These are phyloP conservation scores for Trichoderma asperellum DNA, from an alignment of 2,329 filamentous ascomycete species.

Conservation along the genomic window DNA sequence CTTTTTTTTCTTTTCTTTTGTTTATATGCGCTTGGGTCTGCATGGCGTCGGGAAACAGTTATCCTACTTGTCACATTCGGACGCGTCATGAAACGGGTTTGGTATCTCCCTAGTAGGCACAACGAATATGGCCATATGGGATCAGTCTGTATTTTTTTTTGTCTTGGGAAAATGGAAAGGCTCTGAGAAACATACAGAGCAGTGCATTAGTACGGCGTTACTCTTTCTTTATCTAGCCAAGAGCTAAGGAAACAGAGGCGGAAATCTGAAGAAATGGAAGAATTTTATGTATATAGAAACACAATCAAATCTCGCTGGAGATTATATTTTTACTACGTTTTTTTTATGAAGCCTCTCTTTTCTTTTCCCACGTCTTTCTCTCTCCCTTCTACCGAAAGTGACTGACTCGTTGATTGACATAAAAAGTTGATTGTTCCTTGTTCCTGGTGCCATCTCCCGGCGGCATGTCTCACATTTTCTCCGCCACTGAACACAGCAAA, in stretches of 20 bases:
- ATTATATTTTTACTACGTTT: neutral
- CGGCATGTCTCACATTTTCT: conserved; percentile 18
- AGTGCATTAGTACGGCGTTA: conserved; percentile 25
- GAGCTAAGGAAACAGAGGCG: neutral
- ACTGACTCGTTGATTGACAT: neutral
- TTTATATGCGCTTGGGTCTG: conserved; percentile 3
- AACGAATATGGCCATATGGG: neutral
- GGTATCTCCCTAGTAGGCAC: neutral
- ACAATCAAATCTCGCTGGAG: conserved; percentile 18
- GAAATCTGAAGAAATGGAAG: neutral
- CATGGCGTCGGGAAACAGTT: conserved; percentile 23
- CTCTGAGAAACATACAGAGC: conserved; percentile 4
- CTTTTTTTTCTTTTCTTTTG: neutral
- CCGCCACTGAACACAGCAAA: neutral
- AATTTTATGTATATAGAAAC: conserved; percentile 14
- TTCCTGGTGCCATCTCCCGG: neutral
- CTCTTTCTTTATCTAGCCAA: neutral
- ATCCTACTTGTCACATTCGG: conserved; percentile 10
- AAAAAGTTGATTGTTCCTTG: neutral
- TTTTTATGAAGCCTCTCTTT: neutral
- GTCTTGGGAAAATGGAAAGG: conserved; percentile 10
- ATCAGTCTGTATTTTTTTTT: conserved; percentile 14
- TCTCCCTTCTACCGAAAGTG: neutral
- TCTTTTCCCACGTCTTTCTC: neutral
- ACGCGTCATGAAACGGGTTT: conserved; percentile 23